Conservation (phyloP, 73 alveolate genomes). For the Tetrahymena thermophila region DNA sequence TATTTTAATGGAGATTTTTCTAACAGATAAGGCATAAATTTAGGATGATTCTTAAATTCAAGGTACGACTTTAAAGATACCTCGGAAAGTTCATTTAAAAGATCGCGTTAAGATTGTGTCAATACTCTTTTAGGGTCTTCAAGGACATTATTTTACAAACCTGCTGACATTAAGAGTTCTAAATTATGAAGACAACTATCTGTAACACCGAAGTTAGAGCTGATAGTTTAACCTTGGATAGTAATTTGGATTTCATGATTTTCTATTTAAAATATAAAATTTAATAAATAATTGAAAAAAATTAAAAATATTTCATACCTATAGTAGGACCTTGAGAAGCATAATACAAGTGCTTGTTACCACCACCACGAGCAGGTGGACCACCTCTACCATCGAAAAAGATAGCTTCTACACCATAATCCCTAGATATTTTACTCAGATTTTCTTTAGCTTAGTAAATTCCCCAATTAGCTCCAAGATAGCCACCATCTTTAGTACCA, state of each 20-base stretch:
- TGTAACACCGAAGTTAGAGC: not conserved
- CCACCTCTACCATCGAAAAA: not conserved
- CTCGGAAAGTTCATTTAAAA: not conserved
- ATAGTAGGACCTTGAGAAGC: not conserved
- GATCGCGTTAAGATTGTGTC: not conserved
- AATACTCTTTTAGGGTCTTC: not conserved
- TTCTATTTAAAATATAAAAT: not conserved
- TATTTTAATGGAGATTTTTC: not conserved
- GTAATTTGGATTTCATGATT: not conserved
- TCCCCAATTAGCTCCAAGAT: not conserved
- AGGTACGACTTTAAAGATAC: not conserved
- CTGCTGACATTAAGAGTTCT: not conserved
- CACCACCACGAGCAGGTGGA: conserved; percentile 5
- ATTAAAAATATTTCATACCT: not conserved
- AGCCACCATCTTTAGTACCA: not conserved
- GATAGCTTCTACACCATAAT: not conserved
- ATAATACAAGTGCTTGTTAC: not conserved
- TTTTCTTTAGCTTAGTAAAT: not conserved
- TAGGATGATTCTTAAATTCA: not conserved
- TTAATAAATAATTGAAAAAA: not conserved
- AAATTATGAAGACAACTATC: not conserved
- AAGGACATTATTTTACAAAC: not conserved
- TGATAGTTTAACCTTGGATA: not conserved
- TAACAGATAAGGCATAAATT: not conserved
- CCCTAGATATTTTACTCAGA: not conserved